Conservation (phyloP, 225 moss, liverwort and hornwort species). For the Polytrichum commune region DNA sequence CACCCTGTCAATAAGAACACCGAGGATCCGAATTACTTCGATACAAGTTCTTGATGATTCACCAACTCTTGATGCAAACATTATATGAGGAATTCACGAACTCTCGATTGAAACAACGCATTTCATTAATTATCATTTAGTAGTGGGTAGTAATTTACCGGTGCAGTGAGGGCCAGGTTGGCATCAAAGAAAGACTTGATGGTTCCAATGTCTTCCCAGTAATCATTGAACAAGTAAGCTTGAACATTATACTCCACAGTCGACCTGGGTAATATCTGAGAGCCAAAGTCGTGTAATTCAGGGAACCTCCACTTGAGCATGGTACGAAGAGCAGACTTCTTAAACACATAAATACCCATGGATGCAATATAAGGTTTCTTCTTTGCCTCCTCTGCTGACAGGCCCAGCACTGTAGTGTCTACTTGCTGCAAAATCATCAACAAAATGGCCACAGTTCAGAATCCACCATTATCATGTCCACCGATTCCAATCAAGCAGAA, state of each 20-base stretch:
- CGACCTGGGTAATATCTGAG: slow-evolving; percentile 66
- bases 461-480: neutral
- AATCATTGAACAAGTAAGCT: slow-evolving; percentile 70
- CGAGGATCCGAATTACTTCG: neutral
- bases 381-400: slow-evolving; percentile 53
- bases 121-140: too few relatives aligned
- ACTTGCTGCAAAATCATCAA: slow-evolving; percentile 43
- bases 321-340: slow-evolving; percentile 67
- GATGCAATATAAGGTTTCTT: slow-evolving; percentile 75
- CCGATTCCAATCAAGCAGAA: neutral
- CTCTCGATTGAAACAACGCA: too few relatives aligned
- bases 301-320: slow-evolving; percentile 70
- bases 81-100: too few relatives aligned
- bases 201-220: slow-evolving; percentile 86
- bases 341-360: slow-evolving; percentile 84
- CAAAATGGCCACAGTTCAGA: neutral
- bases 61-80: too few relatives aligned
- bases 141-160: slow-evolving; percentile 8
- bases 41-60: too few relatives aligned
- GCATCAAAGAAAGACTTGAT: slow-evolving; percentile 81
- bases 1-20: neutral
- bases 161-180: slow-evolving; percentile 61
- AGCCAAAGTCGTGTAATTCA: slow-evolving; percentile 67
- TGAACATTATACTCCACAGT: slow-evolving; percentile 72
- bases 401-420: slow-evolving; percentile 69